A percentile compares a stretch with the other conserved stretches of the same genome.
Evolutionary conservation across 345 rosid genomes (phyloP).

Genomic region (Moricandia moricandioides): DNA sequence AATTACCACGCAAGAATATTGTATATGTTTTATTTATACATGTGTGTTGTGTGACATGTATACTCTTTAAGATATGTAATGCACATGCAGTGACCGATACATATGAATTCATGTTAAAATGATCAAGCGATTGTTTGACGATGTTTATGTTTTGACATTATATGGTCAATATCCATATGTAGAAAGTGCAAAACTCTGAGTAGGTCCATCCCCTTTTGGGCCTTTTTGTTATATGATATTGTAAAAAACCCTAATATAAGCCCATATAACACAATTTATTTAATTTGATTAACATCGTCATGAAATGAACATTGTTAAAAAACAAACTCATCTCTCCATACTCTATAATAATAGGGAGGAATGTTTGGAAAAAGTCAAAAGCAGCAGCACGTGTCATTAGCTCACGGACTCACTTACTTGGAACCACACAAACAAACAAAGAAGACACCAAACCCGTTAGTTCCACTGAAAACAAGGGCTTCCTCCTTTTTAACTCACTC

Average conservation of each 20-base stretch:
- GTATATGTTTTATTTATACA: no score
- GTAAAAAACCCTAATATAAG: not conserved
- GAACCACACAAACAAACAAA: constrained; percentile 35
- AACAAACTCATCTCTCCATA: not conserved
- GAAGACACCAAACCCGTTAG: constrained; percentile 32
- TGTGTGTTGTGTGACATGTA: not conserved
- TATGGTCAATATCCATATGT: not conserved
- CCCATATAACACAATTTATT: not conserved
- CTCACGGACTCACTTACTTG: constrained; percentile 11
- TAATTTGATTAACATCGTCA: not conserved
- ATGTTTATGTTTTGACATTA: not conserved
- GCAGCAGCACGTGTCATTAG: constrained; percentile 28
- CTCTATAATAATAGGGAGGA: not conserved
- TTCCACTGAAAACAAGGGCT: constrained; percentile 40
- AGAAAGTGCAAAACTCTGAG: not conserved
- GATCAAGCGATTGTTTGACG: not conserved
- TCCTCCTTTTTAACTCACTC: constrained; percentile 32
- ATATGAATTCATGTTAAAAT: not conserved
- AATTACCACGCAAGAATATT: not conserved
- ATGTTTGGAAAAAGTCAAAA: constrained; percentile 33
- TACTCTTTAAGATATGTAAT: not conserved
- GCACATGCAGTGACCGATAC: not conserved
- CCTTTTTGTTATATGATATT: not conserved
- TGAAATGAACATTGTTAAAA: not conserved
- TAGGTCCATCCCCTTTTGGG: not conserved